Base-by-base conservation (phyloP, 2,329 filamentous ascomycete species). In the Aspergillus hortae region DNA sequence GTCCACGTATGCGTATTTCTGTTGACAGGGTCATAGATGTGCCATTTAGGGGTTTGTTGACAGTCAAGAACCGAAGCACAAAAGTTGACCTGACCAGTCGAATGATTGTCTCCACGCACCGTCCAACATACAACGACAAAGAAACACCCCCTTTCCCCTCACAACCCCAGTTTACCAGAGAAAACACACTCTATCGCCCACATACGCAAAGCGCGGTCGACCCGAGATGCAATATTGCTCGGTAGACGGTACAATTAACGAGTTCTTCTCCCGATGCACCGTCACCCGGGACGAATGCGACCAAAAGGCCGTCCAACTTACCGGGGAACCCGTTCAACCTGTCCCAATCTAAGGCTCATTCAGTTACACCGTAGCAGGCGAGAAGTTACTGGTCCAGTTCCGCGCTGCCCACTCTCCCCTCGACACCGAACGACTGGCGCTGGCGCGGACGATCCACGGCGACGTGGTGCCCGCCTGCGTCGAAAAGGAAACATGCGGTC, bases 231-330 rank as follows among this genome's bases (percentile, higher is more conserved):
- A 4, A 30, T 30, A 30, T 41, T 54, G 45, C 32, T 12, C 6
- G 10, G 49, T 52, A 14, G 33, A 56, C 1, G 41, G 47, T 35
- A 46, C 44, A 50, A 54, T 58, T 41, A 46, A 56, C 38, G 7
- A 43, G 42, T 58, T 56, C 33, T 54, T 56, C 47, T 54, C 51
- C 30, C 27, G 41, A 33, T 40, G 40, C 21, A 45, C 44, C 27
- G 44, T 56, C 19, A 56, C 54, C 40, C 41, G 44, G 46, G 38
- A 56, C 36, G 41, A 57, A 55, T 57, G 55, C 30, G 50, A 55
- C 45, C 19, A 43, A 48, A 42, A 30, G 36, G 55, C 49, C n/a
- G 45, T 46, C 49, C 41, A 44, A 19, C 42, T 42, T 23, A 36
- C 56, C 54, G 47, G 51, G 17, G 45, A 44, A 40, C 40, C 23